Evolutionary conservation across 768 basidiomycete species (phyloP).

Genomic region (Chiua virens): DNA sequence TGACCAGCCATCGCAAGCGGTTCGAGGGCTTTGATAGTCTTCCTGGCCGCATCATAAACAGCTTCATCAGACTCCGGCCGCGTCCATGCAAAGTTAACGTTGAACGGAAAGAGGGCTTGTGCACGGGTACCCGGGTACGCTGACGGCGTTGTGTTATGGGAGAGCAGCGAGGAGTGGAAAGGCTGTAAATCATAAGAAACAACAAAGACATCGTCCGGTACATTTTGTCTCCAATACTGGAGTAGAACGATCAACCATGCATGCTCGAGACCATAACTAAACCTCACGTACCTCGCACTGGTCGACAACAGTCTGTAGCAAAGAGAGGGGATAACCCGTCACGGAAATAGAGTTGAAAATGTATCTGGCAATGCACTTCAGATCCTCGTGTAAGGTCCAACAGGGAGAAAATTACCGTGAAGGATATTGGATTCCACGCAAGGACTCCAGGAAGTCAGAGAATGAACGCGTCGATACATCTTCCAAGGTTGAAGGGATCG

Average conservation of each 20-base stretch:
- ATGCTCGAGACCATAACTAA: too few species aligned
- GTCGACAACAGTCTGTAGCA: too few species aligned
- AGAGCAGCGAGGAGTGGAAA: conserved; percentile 44
- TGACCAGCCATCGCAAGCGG: conserved; percentile 41
- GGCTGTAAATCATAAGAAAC: conserved; percentile 42
- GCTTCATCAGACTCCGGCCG: background rate
- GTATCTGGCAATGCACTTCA: background rate
- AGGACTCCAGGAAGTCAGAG: conserved; percentile 9
- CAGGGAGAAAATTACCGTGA: background rate
- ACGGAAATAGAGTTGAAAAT: conserved; percentile 4
- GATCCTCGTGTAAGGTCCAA: background rate
- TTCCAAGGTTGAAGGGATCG: conserved; percentile 5
- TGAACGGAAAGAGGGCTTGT: conserved; percentile 40
- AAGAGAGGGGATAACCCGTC: too few species aligned
- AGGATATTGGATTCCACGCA: background rate
- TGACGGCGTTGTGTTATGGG: conserved; percentile 27
- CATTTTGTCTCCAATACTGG: too few species aligned
- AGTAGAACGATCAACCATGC: too few species aligned
- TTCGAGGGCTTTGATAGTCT: conserved; percentile 39
- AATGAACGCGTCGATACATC: conserved; percentile 15
- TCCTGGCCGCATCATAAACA: conserved; percentile 37
- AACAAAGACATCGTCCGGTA: too few species aligned
- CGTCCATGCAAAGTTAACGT: conserved; percentile 38
- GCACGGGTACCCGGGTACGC: conserved; percentile 46
- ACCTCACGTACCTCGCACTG: too few species aligned